Evolutionary conservation across 208 protist genomes (phyloP), one percentile per base, ranked within the genome.

Genomic region (Wallacemonas rigidus): DNA sequence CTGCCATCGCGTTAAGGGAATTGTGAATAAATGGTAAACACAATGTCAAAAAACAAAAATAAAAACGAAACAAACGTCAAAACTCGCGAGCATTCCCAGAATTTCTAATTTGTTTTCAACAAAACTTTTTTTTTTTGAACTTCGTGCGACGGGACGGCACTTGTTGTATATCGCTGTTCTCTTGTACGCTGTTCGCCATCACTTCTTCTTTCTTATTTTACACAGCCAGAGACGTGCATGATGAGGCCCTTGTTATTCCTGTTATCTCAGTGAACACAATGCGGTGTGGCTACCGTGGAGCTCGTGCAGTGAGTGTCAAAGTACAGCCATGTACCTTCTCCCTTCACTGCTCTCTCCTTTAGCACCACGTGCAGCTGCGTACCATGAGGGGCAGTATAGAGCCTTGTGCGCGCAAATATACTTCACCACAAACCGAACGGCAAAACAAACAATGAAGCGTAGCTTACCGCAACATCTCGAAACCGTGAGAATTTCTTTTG

Each of bases 161-260:
- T 56, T 56, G 51, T 56, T 56, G 51, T 56, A 56, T 56, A 56
- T n/a, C 51, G 51, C n/a, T 56, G 51, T 56, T n/a, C 51, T 56
- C 51, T 56, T 56, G 51, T 56, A n/a, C 51, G 26, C 12, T 56
- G 51, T n/a, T 56, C 51, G 7, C 51, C 51, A 56, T 56, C 51
- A 56, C 51, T 36, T 9, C n/a, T 56, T 26, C 6, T 26, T 56
- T 56, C 51, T 56, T 56, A 6, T 35, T 56, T 56, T 56, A n/a
- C n/a, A n/a, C 51, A 56, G 51, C n/a, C 51, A 56, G 51, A 56
- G 51, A 56, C 51, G 51, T 11, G 45, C 45, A 50, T 11, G 45
- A 14, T 11, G 5, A 14, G 7, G 5, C 45, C 45, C 45, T 56
- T n/a, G 3, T 56, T 9, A n/a, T 4, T 56, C 12, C 26, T 56